Base-by-base conservation (phyloP, 2,329 filamentous ascomycete genomes). In the Xylogone sp. region DNA sequence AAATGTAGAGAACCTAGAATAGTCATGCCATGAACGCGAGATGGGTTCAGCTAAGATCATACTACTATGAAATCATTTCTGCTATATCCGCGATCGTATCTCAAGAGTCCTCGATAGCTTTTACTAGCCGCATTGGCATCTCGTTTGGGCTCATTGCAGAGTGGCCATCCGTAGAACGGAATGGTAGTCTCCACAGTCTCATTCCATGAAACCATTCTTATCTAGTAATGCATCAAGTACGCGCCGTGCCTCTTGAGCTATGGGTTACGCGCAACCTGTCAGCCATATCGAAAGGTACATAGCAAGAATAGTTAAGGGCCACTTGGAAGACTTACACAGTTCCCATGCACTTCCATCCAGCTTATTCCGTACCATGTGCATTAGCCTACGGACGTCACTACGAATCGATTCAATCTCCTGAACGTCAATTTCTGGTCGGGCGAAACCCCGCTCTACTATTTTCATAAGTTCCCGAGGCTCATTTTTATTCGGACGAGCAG, bases 141-240 rank as follows among this genome's bases (percentile, higher is more conserved):
- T n/a, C n/a, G n/a, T n/a, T n/a, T n/a, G n/a, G n/a, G n/a, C n/a
- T n/a, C n/a, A n/a, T n/a, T n/a, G n/a, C n/a, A n/a, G n/a, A n/a
- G n/a, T n/a, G n/a, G n/a, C n/a, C n/a, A 27, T 27, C 24, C 24
- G 24, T 27, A 27, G 24, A 6, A 5, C 10, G 10, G 24, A 27
- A 10, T 10, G 24, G 24, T 6, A 10, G 24, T 27, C 5, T 27
- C 10, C 2, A 24, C 42, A 21, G 43, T 21, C 16, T 43, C 18
- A 49, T 16, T 49, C 47, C 47, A 49, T 49, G 27, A 49, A 49
- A 16, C 47, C 47, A 49, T 49, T 49, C 44, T 49, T 49, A 19
- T 49, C 42, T 9, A 49, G 18, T 45, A 49, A 44, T 27, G 34
- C 47, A 31, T 49, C 47, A 31, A 49, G 47, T 44, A 49, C 47